Conservation (phyloP, 331 rosid species). For the Stylosanthes scabra region DNA sequence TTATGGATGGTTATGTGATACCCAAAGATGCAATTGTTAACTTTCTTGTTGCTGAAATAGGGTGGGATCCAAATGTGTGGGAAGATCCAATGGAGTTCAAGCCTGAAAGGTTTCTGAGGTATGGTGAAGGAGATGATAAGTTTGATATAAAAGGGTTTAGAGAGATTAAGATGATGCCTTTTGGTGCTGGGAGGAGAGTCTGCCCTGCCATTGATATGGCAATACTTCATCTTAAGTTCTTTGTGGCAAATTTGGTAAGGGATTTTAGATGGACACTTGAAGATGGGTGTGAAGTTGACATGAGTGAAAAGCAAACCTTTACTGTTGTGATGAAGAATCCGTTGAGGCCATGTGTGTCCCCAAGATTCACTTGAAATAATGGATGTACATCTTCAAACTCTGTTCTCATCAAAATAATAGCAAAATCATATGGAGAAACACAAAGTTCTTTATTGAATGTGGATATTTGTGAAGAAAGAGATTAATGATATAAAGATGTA, state of each 20-base stretch:
- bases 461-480: too few species aligned
- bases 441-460: too few species aligned
- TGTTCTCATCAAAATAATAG: too few species aligned
- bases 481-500: too few species aligned
- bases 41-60: slow-evolving; percentile 54
- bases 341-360: slow-evolving; percentile 42
- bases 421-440: too few species aligned
- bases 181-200: slow-evolving; percentile 61
- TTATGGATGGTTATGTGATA: slow-evolving; percentile 47
- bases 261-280: slow-evolving; percentile 48
- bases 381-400: too few species aligned
- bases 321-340: slow-evolving; percentile 58
- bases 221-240: slow-evolving; percentile 48
- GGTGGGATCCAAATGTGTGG: slow-evolving; percentile 58
- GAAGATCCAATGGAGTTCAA: slow-evolving; percentile 60
- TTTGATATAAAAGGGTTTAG: slow-evolving; percentile 52
- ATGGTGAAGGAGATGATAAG: neutral
- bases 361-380: slow-evolving; percentile 35
- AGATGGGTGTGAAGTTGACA: slow-evolving; percentile 54
- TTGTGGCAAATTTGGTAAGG: slow-evolving; percentile 55
- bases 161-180: slow-evolving; percentile 62
- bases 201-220: slow-evolving; percentile 58
- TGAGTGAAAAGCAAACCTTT: slow-evolving; percentile 53
- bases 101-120: slow-evolving; percentile 51
- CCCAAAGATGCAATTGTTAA: slow-evolving; percentile 56